A percentile compares a stretch with the other conserved stretches of the same genome.
phyloP scores from a whole-genome alignment of 1,284 basidiomycete genomes.

The Sporisorium sorghi region DNA sequence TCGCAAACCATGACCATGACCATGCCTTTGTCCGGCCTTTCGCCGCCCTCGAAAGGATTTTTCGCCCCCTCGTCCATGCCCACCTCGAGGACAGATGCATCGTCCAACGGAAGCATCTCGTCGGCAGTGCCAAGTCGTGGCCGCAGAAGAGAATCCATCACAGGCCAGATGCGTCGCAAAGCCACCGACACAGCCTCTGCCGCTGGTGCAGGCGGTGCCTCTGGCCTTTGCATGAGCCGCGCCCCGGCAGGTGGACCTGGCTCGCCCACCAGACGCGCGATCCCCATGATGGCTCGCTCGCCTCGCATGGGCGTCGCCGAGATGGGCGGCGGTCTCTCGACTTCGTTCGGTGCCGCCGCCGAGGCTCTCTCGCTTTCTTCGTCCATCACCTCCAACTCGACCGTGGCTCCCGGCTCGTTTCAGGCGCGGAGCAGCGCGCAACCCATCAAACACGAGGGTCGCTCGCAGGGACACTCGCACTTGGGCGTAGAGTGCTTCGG shows the following conservation, averaged over 20 bases:
- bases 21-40: slow-evolving; percentile 46
- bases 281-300: slow-evolving; percentile 45
- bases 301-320: slow-evolving; percentile 40
- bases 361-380: slow-evolving; percentile 59
- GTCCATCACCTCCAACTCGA: slow-evolving; percentile 50
- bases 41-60: slow-evolving; percentile 55
- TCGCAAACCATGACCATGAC: slow-evolving; percentile 44
- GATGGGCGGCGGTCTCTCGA: slow-evolving; percentile 51
- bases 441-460: slow-evolving; percentile 38
- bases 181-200: slow-evolving; percentile 49
- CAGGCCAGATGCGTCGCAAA: slow-evolving; percentile 56
- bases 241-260: slow-evolving; percentile 21
- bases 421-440: slow-evolving; percentile 41
- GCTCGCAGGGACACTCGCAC: slow-evolving; percentile 52
- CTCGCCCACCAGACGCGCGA: slow-evolving; percentile 51
- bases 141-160: slow-evolving; percentile 58
- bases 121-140: slow-evolving; percentile 55
- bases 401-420: slow-evolving; percentile 42
- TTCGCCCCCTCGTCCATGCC: slow-evolving; percentile 50
- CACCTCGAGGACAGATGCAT: slow-evolving; percentile 22
- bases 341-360: slow-evolving; percentile 66
- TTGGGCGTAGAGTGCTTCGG: slow-evolving; percentile 63
- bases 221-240: slow-evolving; percentile 44
- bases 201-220: slow-evolving; percentile 54
- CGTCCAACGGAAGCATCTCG: slow-evolving; percentile 33